Evolutionary conservation across 192 early-diverging fungal species (phyloP), one percentile per base, ranked within the genome.

Genomic region (Coemansia asiatica): DNA sequence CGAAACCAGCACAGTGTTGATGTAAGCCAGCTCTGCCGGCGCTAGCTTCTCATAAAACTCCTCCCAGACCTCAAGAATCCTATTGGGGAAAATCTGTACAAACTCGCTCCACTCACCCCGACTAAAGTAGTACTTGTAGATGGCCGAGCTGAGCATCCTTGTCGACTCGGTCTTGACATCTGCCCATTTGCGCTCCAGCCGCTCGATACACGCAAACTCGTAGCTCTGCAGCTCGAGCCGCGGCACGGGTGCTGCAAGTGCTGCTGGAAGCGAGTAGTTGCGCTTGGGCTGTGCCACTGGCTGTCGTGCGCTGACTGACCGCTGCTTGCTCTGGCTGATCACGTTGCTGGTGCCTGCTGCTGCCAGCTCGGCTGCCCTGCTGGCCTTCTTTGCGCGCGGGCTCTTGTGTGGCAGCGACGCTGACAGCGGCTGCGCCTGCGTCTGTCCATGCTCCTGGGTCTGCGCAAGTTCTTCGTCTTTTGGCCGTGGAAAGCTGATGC

Each of bases 91-190:
- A n/a, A 81, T 69, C 56, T 75, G 72, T 59, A 71, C 72, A 66
- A 81, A 81, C 47, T 81, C 78, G 18, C 50, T 56, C 78, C 78
- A 81, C 29, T 70, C 78, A 55, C 78, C 78, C 16, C 75, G 78
- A 63, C 67, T 81, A 64, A 81, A 81, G 46, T 81, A 81, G 63
- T 81, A 81, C 50, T 81, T 81, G 72, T 81, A 81, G 46, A 81
- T 81, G 25, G 78, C 78, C 25, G 78, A 81, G 69, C 78, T 74
- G 53, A 81, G 78, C 53, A 81, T 68, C 33, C 71, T 55, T 6
- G 72, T 75, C 6, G 78, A 71, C 38, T 81, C 78, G 21, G 78
- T 81, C 56, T 74, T 75, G 29, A 71, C 66, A 27, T 72, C 72
- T 2, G 65, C 72, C 78, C 78, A 81, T 29, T 71, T 71, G 55